Conservation (phyloP, 257 asterid species). For the Plantago ovata region DNA sequence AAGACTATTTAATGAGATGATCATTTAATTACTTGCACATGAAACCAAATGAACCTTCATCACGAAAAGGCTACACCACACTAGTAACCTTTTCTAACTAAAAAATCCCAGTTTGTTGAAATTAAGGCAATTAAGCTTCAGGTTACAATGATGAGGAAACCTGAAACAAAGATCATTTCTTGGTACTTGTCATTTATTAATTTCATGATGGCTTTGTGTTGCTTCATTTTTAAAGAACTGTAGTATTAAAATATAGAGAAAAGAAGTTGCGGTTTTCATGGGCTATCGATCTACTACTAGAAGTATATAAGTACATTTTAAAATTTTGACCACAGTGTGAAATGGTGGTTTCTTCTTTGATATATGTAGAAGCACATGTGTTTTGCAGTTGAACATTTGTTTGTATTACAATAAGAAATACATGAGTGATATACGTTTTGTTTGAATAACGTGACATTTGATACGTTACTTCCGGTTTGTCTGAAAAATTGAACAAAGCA, state of each 20-base stretch:
- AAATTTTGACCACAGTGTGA: too few species aligned
- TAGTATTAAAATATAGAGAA: too few species aligned
- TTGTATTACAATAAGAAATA: too few species aligned
- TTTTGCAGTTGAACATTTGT: too few species aligned
- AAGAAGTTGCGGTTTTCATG: neutral
- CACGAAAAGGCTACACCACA: conserved; percentile 6
- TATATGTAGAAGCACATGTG: neutral
- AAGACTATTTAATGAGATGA: neutral
- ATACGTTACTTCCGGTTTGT: too few species aligned
- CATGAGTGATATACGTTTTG: too few species aligned
- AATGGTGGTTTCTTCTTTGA: neutral
- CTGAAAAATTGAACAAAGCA: too few species aligned
- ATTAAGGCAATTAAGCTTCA: conserved; percentile 23
- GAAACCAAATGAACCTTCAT: neutral
- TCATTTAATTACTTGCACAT: neutral
- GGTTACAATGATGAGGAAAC: conserved; percentile 6
- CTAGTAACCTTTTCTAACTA: too few species aligned
- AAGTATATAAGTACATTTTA: too few species aligned
- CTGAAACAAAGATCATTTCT: conserved; percentile 17
- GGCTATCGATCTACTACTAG: neutral
- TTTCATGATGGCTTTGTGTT: neutral
- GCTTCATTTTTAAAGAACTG: conserved; percentile 3
- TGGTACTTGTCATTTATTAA: conserved; percentile 12
- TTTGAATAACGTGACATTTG: too few species aligned
- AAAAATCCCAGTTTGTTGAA: conserved; percentile 18